Base-by-base conservation (phyloP, 805 yeast species). In the Pichia eremophila region DNA sequence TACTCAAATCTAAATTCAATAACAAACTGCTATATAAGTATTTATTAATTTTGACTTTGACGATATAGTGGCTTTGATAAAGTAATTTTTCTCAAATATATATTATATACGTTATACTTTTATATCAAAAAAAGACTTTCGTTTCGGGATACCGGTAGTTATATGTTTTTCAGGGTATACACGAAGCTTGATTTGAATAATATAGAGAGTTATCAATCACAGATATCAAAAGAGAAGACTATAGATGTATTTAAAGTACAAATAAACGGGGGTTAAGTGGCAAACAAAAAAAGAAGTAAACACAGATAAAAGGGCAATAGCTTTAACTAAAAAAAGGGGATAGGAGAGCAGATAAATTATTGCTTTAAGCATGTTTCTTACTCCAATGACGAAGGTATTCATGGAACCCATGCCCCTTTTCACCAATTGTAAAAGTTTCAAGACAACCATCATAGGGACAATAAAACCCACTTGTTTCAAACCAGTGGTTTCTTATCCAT, bases 321-420 rank as follows among this genome's bases (percentile, higher is more conserved):
- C 25, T 11, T 10, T 7, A 3, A 29, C 28, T 15, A 38, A 22
- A 22, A 38, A 38, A 18, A 9, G 12, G 15, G 39, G 22, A 17
- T 8, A 17, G 22, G 39, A 17, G 8, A 17, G 25, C 25, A 22
- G 25, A 22, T 22, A 7, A 34, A 15, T 4, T 7, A 4, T 14
- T 17, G 8, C 8, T 9, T 18, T 28, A 38, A 8, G 22, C 34
- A 35, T 47, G 50, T 1, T 12, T 2, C 22, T 25, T 44, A 22
- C 44, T 36, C 54, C 51, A 45, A 38, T 51, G 54, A 34, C 54
- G 40, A 10, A 51, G 45, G 31, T 46, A 51, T 8, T 50, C 54
- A 35, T 48, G 51, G 18, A 51, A 38, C 1, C 54, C 54, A 40
- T 51, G 54, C 6, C 48, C 45, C 15, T 48, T 51, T 40, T 51